Base-by-base conservation (phyloP, 805 yeast genomes). In the Candida coquimbonensis region DNA sequence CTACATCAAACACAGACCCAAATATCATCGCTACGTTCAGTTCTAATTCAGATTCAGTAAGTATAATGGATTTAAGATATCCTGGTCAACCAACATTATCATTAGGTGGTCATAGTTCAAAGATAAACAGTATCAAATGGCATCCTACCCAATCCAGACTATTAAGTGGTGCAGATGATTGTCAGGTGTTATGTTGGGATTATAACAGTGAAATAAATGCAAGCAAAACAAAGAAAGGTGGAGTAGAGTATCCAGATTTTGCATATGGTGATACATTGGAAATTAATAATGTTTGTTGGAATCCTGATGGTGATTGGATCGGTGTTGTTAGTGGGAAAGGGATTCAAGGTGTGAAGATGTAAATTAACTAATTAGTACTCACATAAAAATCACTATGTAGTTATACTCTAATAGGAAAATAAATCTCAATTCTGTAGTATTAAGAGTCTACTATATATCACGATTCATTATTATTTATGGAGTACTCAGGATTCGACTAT, bases 1-100 rank as follows among this genome's bases (percentile, higher is more conserved):
- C 87, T 9, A 78, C 96, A 0, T 84, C 88, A 29, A 85, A 87
- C 34, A 70, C 77, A 34, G 96, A 93, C 61, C 80, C 85, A 38
- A 87, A 91, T 62, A 77, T 87, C 40, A 68, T 93, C 48, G 96
- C 96, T 1, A 81, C 96, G 0, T 72, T 90, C 48, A 90, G 87
- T 7, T 78, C 80, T 37, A 79, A 83, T 56, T 80, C 87, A 24
- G 75, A 76, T 53, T 70, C 73, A 44, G 77, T 89, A 5, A 69
- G 80, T 25, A 70, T 91, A 12, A 70, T 93, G 46, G 99, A 91
- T 63, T 77, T 90, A 70, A 73, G 99, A 49, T 80, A 82, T 61
- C 96, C 97, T 0, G 96, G 96, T 4, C 62, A 80, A 2, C 96
- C 98, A 0, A 72, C 84, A 1, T 64, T 75, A n/a, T 74, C 77